Percentiles rank a stretch among this genome's conserved stretches.
Evolutionary conservation across 1,284 basidiomycete genomes (phyloP).

Genomic region (Volvariella surrecta): DNA sequence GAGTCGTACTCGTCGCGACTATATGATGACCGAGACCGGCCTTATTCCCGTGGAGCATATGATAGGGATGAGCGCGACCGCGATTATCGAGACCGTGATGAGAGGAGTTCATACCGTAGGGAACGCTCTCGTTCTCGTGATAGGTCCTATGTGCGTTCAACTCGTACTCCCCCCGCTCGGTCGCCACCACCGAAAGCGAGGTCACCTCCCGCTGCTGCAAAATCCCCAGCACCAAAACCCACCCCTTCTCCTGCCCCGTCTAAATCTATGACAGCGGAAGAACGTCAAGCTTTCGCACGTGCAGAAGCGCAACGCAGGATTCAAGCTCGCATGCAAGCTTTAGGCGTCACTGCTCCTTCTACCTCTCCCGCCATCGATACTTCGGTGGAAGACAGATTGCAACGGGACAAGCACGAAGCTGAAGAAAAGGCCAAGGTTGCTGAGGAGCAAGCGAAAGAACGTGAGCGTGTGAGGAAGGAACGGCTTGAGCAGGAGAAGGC

Average conservation of each 20-base stretch:
- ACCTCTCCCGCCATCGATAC: constrained; percentile 56
- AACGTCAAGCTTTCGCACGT: constrained; percentile 75
- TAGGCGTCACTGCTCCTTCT: constrained; percentile 62
- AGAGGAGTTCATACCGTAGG: constrained; percentile 18
- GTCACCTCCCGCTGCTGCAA: constrained; percentile 38
- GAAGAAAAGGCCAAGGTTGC: constrained; percentile 72
- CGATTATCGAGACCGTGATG: constrained; percentile 11
- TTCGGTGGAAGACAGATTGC: constrained; percentile 74
- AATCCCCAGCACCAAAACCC: constrained; percentile 28
- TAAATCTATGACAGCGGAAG: constrained; percentile 81
- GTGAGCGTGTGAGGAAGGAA: constrained; percentile 61
- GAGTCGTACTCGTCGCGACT: constrained; percentile 21
- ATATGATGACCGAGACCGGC: constrained; percentile 27
- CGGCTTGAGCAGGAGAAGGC: constrained; percentile 64
- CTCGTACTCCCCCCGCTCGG: constrained; percentile 37
- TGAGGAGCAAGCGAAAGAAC: constrained; percentile 71
- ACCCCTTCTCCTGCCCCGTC: constrained; percentile 37
- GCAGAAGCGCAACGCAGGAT: constrained; percentile 82
- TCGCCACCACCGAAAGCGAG: constrained; percentile 41
- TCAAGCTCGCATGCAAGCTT: constrained; percentile 80
- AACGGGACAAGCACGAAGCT: constrained; percentile 78
- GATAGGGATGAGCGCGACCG: constrained; percentile 13
- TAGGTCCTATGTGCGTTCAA: constrained; percentile 14
- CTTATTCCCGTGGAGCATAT: constrained; percentile 20
- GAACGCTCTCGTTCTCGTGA: constrained; percentile 15